A percentile compares a stretch with the other conserved stretches of the same genome.
These are phyloP conservation scores for Psilocybe cubensis DNA, from an alignment of 768 basidiomycete species.

Conservation along the genomic window DNA sequence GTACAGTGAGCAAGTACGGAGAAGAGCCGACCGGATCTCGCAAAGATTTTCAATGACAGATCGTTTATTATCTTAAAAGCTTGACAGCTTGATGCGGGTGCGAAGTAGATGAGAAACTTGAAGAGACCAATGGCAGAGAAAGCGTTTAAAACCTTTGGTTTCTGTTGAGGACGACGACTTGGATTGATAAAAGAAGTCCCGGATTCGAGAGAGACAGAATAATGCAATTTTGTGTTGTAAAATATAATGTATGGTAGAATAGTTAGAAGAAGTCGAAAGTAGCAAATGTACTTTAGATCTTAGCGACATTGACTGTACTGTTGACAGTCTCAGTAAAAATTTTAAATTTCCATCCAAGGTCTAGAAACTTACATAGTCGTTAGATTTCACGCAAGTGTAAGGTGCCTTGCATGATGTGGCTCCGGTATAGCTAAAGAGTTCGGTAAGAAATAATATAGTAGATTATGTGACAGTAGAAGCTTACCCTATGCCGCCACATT, in stretches of 20 bases:
- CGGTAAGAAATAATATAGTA: background rate
- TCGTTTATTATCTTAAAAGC: background rate
- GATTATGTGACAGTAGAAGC: slow-evolving; percentile 13
- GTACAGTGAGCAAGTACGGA: background rate
- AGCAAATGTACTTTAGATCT: background rate
- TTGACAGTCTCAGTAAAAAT: background rate
- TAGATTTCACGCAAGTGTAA: slow-evolving; percentile 37
- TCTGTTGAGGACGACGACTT: too few relatives aligned
- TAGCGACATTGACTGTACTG: slow-evolving; percentile 39
- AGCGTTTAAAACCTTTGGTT: too few relatives aligned
- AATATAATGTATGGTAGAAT: too few relatives aligned
- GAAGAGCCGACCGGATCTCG: background rate
- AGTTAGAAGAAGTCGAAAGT: background rate
- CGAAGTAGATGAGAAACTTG: too few relatives aligned
- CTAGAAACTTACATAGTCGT: slow-evolving; percentile 33
- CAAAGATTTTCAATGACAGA: background rate
- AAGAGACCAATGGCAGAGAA: too few relatives aligned
- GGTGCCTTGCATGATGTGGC: slow-evolving; percentile 36
- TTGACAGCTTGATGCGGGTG: background rate
- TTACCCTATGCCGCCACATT: slow-evolving; percentile 42
- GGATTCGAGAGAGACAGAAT: background rate
- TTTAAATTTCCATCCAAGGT: background rate
- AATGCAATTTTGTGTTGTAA: background rate
- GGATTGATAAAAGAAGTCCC: too few relatives aligned
- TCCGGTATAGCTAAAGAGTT: slow-evolving; percentile 37